Evolutionary conservation across 2,329 filamentous ascomycete species (phyloP), one percentile per base, ranked within the genome.

Genomic region (Phoma herbarum): DNA sequence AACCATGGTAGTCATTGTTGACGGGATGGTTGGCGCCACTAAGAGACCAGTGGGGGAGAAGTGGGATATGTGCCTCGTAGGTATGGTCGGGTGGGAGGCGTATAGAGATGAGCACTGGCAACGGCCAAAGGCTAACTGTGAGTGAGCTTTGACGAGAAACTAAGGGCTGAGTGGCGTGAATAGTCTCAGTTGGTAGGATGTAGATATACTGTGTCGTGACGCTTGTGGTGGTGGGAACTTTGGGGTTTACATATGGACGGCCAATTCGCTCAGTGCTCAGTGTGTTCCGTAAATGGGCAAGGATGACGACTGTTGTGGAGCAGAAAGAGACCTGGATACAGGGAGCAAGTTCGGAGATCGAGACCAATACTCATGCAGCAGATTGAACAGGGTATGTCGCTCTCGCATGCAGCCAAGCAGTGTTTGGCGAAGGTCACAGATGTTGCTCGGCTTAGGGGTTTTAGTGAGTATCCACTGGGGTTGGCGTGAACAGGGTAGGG

Each of bases 1-100:
- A 71, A 78, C 68, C 59, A 76, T 74, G 50, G 74, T 69, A 45
- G 76, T 71, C 75, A 78, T 78, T 60, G 66, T 64, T 64, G 64
- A 67, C 62, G 61, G 60, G 11, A 51, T 55, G 61, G 65, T 62
- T 62, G 28, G 54, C 60, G 60, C 62, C 65, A 57, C 60, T 47
- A 47, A 47, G 46, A 25, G 26, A 46, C 23, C 41, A 42, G 25
- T 48, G 50, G 57, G 60, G 50, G 64, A 54, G 53, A 58, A 58
- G 69, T 66, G 64, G 63, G 64, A 59, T 65, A 49, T 29, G 63
- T 67, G 63, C 58, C 59, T 47, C 54, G 57, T 26, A 41, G 55
- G 53, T 52, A 28, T 50, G 59, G 53, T 55, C 62, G 61, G 46
- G 62, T 62, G 53, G 52, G 61, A 66, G 60, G 62, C 60, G 62